A percentile compares a stretch with the other conserved stretches of the same genome.
Evolutionary conservation across 768 basidiomycete genomes (phyloP).

Genomic region (Mycena sanguinolenta): DNA sequence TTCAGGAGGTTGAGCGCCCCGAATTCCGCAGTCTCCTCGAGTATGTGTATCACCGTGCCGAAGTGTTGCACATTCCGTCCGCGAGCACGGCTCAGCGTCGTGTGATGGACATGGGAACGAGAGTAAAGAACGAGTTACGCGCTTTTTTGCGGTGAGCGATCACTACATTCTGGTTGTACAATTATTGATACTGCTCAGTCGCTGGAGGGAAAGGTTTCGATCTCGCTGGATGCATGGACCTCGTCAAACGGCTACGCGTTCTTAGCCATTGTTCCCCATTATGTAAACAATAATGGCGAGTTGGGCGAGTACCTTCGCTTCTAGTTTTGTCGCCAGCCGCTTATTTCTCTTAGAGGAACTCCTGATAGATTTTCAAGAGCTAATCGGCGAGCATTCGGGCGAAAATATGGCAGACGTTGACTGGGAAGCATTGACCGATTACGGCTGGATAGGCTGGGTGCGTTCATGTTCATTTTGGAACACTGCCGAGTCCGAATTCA

Average conservation of each 20-base stretch:
- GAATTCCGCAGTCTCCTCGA: constrained; percentile 9
- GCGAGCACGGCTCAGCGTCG: constrained; percentile 6
- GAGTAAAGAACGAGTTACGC: not conserved
- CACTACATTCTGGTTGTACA: not conserved
- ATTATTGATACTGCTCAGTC: not conserved
- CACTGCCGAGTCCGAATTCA: not conserved
- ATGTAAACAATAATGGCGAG: constrained; percentile 42
- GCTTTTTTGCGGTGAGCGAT: constrained; percentile 16
- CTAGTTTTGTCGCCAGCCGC: not conserved
- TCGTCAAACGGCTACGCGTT: constrained; percentile 48
- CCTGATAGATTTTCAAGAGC: constrained; percentile 53
- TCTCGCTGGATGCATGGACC: constrained; percentile 49
- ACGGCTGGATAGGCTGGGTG: constrained; percentile 41
- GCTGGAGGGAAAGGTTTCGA: constrained; percentile 15
- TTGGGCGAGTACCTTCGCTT: constrained; percentile 33
- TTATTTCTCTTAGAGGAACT: constrained; percentile 45
- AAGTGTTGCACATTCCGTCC: constrained; percentile 4
- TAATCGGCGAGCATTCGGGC: constrained; percentile 50
- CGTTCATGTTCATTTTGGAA: not conserved
- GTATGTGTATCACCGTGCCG: constrained; percentile 14
- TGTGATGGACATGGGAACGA: not conserved
- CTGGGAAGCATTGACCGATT: constrained; percentile 44
- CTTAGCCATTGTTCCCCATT: constrained; percentile 47
- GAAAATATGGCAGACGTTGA: constrained; percentile 52
- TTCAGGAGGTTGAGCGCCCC: constrained; percentile 16